phyloP scores from a whole-genome alignment of 176 grass and related monocot genomes.

The Musa beccarii region DNA sequence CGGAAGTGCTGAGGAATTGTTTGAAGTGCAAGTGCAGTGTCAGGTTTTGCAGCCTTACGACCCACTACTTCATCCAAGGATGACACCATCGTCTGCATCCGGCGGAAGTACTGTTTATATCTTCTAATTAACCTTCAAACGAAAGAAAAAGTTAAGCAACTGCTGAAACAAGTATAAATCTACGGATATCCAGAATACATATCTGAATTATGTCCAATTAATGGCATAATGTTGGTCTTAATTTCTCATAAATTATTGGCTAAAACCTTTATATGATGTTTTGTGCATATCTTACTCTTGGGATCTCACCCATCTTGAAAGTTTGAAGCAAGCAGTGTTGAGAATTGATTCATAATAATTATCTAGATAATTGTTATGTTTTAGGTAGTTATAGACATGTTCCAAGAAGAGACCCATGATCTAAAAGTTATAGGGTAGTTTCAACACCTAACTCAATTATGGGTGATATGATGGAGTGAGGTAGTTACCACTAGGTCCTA shows the following conservation, averaged over 20 bases:
- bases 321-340: too few relatives aligned
- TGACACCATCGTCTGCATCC: constrained; percentile 69
- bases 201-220: not conserved
- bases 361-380: too few relatives aligned
- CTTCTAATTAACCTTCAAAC: too few relatives aligned
- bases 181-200: not conserved
- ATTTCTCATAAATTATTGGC: not conserved
- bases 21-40: constrained; percentile 79
- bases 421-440: too few relatives aligned
- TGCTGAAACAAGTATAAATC: not conserved
- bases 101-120: constrained; percentile 82
- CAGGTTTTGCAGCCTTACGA: constrained; percentile 49
- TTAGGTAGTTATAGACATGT: too few relatives aligned
- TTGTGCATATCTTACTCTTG: not conserved
- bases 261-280: not conserved
- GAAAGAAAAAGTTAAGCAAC: too few relatives aligned
- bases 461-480: too few relatives aligned
- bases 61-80: constrained; percentile 61
- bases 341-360: too few relatives aligned
- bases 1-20: constrained; percentile 88
- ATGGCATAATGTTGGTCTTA: not conserved
- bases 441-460: too few relatives aligned
- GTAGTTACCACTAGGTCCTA: too few relatives aligned
- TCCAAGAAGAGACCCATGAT: too few relatives aligned
- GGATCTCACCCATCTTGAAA: not conserved